phyloP scores from a whole-genome alignment of 1,139 yeast genomes.

The Kodamaea arcana region DNA sequence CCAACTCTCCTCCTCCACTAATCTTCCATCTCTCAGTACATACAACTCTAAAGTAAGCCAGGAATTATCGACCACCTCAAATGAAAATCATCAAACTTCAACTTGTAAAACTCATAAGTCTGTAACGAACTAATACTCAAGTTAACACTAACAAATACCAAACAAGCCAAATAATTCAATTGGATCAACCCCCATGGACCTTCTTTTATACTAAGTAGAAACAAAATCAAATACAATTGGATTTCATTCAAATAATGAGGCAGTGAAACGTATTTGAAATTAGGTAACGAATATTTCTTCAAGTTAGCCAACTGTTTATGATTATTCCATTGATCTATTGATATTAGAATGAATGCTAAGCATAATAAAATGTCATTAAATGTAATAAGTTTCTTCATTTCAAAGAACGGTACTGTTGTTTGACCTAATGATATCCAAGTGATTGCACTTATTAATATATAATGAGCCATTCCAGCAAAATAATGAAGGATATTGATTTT shows the following conservation, averaged over 20 bases:
- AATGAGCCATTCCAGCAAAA: conserved; percentile 67
- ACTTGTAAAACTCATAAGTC: conserved; percentile 49
- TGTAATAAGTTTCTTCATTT: background rate
- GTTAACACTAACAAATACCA: conserved; percentile 61
- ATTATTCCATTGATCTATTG: conserved; percentile 53
- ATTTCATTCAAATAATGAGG: conserved; percentile 85
- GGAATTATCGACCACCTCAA: conserved; percentile 11
- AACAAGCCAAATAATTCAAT: conserved; percentile 18
- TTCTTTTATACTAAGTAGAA: conserved; percentile 15
- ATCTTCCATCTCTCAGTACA: too few relatives aligned
- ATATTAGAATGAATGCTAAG: conserved; percentile 36
- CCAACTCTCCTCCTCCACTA: background rate
- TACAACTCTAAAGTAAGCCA: conserved; percentile 5
- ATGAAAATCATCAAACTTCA: conserved; percentile 10
- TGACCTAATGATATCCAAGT: conserved; percentile 10
- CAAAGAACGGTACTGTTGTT: conserved; percentile 1
- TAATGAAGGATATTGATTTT: conserved; percentile 76
- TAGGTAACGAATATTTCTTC: conserved; percentile 66
- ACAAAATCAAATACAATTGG: conserved; percentile 48
- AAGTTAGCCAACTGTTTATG: conserved; percentile 61
- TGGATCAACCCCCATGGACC: conserved; percentile 9
- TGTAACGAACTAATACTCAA: conserved; percentile 61
- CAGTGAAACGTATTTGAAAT: conserved; percentile 52
- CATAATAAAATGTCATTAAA: conserved; percentile 11
- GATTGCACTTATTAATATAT: conserved; percentile 28